Base-by-base conservation (phyloP, 2,329 filamentous ascomycete genomes). In the Bipolaris zeicola region DNA sequence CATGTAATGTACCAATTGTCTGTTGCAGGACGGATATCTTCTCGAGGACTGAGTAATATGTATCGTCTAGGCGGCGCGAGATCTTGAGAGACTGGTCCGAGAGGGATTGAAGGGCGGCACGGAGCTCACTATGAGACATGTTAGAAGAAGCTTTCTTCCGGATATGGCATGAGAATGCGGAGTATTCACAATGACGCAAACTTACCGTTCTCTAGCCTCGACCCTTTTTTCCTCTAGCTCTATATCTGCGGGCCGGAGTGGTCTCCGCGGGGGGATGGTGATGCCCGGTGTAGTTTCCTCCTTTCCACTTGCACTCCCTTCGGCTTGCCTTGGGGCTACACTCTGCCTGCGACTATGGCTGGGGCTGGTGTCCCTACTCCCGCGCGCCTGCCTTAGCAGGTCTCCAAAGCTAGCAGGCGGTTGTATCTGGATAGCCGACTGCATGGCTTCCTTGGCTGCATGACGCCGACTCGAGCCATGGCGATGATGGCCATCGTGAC, bases 1-100 rank as follows among this genome's bases (percentile, higher is more conserved):
- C 86, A 67, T 87, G 87, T 26, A 94, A 78, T 2, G 83, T 83
- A 5, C 80, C 73, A 37, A 92, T 83, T 0, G 87, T 91, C 63
- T 80, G 83, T 51, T 88, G 87, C 36, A 93, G 78, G 1, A 81
- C 74, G 47, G 82, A 83, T 46, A 89, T 81, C 68, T 89, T 90
- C 70, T 91, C 87, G 28, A 92, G 80, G 8, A 92, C 83, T 0
- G 85, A 84, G 62, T 90, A 89, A 76, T 92, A 93, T 3, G 88
- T 88, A 56, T 89, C 85, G 71, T 93, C 89, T 39, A 94, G 83
- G 33, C 83, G 83, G 58, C 83, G 81, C 14, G 87, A 90, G 22
- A 87, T 85, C 20, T 81, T 76, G 52, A 85, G 81, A 20, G 89
- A 89, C 71, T 87, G 82, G 31, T 82, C 77, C 64, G 82, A 82